Evolutionary conservation across 352 stramenopile genomes (phyloP), one percentile per base, ranked within the genome.

Genomic region (Globisporangium ultimum): DNA sequence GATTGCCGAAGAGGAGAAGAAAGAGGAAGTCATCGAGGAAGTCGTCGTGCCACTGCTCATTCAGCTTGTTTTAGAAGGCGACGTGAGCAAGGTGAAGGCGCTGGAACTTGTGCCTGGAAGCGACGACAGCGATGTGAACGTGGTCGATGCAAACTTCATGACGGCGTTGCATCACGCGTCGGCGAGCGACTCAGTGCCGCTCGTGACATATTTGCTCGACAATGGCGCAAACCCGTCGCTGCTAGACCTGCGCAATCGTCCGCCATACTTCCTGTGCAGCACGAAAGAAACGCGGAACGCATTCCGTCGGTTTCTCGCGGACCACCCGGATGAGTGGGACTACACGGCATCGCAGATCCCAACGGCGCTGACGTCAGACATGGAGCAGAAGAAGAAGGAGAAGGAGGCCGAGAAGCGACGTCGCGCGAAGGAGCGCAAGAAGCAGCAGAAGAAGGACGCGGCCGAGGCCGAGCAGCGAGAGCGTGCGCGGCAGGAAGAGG

Each of bases 231-330:
- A 98, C 63, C 93, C 93, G 22, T 87, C 77, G 34, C 61, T 86
- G 12, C 45, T 97, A 20, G 95, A 98, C 50, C 61, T 88, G 38
- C 84, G 85, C 36, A 78, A 70, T 28, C 80, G 95, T 15, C 73
- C 84, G 15, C 82, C 95, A 5, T 98, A 98, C 62, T 97, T 96
- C 49, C 36, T 98, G 7, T 96, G 92, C 52, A 65, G 54, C 10
- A 72, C 81, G 8, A 97, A 98, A 55, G 93, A 96, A 54, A 67
- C 84, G 0, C 84, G 95, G 42, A 96, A 98, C 63, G 84, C 81
- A 20, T 98, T 98, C 71, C 90, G 95, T 36, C 82, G 84, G 13
- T 96, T 89, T 51, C 83, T 96, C 64, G 85, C 72, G 0, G 72
- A 80, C 38, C 66, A 97, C 41, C 88, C 90, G 12, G 82, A 96